phyloP scores from a whole-genome alignment of 1,284 basidiomycete genomes.

The Anthracocystis panici-leucophaei region DNA sequence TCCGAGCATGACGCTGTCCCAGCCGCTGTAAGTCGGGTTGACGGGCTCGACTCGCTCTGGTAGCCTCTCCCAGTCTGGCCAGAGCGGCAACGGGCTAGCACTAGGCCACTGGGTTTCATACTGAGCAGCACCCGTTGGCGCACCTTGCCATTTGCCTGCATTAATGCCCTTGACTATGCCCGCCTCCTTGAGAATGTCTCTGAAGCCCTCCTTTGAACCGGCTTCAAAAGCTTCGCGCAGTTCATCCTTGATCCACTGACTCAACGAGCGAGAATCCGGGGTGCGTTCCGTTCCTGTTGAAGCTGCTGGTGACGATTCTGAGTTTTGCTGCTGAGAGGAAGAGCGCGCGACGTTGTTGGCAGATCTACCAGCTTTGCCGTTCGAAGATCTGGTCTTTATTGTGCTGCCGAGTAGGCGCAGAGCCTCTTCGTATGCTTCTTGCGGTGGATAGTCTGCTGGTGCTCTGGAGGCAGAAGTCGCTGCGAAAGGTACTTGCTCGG shows the following conservation, averaged over 20 bases:
- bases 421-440: conserved; percentile 53
- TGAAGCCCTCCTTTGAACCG: conserved; percentile 10
- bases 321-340: conserved; percentile 6
- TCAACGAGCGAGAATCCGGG: conserved; percentile 4
- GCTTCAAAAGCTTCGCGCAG: conserved; percentile 14
- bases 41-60: conserved; percentile 25
- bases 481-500: conserved; percentile 21
- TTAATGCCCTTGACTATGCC: conserved; percentile 16
- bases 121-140: conserved; percentile 32
- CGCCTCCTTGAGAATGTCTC: conserved; percentile 10
- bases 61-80: conserved; percentile 60
- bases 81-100: conserved; percentile 43
- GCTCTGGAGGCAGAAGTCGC: conserved; percentile 10
- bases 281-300: conserved; percentile 3
- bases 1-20: conserved; percentile 57
- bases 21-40: conserved; percentile 33
- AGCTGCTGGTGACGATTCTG: neutral
- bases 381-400: conserved; percentile 33
- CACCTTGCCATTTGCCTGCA: conserved; percentile 39
- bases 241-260: conserved; percentile 16
- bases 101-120: conserved; percentile 42
- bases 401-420: conserved; percentile 44
- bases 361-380: conserved; percentile 11
- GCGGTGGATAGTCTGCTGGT: conserved; percentile 11
- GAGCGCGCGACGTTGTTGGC: conserved; percentile 1